Conservation (phyloP, 768 basidiomycete species). For the Tricholoma sp. region DNA sequence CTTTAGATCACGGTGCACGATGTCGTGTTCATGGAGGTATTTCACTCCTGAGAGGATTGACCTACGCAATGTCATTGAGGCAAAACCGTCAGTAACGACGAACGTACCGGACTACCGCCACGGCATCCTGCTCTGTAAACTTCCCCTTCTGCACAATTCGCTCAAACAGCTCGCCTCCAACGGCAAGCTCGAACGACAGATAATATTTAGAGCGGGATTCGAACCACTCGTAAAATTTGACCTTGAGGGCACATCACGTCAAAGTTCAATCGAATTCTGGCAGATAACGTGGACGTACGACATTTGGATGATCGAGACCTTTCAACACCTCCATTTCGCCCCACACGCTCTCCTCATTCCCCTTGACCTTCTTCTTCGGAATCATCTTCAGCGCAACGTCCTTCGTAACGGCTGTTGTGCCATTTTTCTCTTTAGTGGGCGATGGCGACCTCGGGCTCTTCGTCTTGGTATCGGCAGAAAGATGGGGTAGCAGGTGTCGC, state of each 20-base stretch:
- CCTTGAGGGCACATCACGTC: slow-evolving; percentile 37
- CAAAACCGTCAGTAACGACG: background rate
- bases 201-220: slow-evolving; percentile 94
- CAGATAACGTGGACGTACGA: slow-evolving; percentile 39
- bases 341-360: slow-evolving; percentile 85
- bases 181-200: slow-evolving; percentile 90
- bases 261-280: background rate
- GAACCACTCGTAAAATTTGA: slow-evolving; percentile 96
- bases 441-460: slow-evolving; percentile 19
- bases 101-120: slow-evolving; percentile 65
- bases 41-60: slow-evolving; percentile 81
- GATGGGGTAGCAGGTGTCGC: background rate
- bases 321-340: slow-evolving; percentile 91
- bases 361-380: slow-evolving; percentile 92
- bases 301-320: slow-evolving; percentile 86
- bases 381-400: slow-evolving; percentile 89
- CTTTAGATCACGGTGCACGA: slow-evolving; percentile 97
- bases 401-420: slow-evolving; percentile 40
- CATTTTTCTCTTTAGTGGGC: slow-evolving; percentile 6
- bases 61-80: slow-evolving; percentile 30
- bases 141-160: slow-evolving; percentile 81
- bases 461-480: slow-evolving; percentile 10
- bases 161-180: slow-evolving; percentile 93
- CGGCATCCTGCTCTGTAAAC: slow-evolving; percentile 91
- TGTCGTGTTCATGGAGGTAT: slow-evolving; percentile 88